These are phyloP conservation scores for Colletotrichum viniferum DNA, from an alignment of 2,329 filamentous ascomycete species.

Conservation along the genomic window DNA sequence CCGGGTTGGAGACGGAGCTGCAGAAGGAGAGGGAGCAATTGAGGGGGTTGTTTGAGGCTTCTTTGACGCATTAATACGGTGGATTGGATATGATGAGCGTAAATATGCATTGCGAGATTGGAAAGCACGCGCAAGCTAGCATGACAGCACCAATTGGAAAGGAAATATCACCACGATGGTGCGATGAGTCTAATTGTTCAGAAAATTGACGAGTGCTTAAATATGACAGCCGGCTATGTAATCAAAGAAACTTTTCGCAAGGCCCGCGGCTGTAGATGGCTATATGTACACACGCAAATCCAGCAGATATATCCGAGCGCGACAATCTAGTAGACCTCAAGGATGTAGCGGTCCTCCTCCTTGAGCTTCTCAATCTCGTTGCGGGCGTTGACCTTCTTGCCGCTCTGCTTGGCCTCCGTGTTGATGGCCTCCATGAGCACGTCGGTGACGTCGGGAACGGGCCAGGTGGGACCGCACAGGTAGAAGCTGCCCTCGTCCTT, in stretches of 20 bases:
- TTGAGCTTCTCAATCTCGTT: conserved; percentile 98
- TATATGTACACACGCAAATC: not conserved
- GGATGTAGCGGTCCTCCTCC: conserved; percentile 90
- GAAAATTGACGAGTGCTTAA: not conserved
- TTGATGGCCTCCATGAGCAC: conserved; percentile 93
- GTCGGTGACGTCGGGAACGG: conserved; percentile 93
- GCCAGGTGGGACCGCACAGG: conserved; percentile 97
- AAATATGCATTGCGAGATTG: not conserved
- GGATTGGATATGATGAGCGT: not conserved
- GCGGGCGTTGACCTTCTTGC: conserved; percentile 81
- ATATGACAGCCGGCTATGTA: not conserved
- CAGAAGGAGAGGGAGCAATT: conserved; percentile 75
- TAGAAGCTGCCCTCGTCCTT: conserved; percentile 92
- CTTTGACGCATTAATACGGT: conserved; percentile 42
- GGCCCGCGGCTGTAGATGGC: not conserved
- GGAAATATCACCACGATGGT: not conserved
- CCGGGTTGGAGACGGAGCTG: conserved; percentile 74
- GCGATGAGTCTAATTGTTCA: not conserved
- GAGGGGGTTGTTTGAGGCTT: conserved; percentile 68
- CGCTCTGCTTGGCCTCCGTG: conserved; percentile 69
- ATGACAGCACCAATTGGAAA: not conserved
- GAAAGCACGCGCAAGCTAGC: not conserved
- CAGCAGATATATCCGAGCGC: not conserved
- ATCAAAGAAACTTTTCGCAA: not conserved
- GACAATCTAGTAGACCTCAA: conserved; percentile 84